These are phyloP conservation scores for Wickerhamiella siamensis DNA, from an alignment of 805 yeast species.

Conservation along the genomic window DNA sequence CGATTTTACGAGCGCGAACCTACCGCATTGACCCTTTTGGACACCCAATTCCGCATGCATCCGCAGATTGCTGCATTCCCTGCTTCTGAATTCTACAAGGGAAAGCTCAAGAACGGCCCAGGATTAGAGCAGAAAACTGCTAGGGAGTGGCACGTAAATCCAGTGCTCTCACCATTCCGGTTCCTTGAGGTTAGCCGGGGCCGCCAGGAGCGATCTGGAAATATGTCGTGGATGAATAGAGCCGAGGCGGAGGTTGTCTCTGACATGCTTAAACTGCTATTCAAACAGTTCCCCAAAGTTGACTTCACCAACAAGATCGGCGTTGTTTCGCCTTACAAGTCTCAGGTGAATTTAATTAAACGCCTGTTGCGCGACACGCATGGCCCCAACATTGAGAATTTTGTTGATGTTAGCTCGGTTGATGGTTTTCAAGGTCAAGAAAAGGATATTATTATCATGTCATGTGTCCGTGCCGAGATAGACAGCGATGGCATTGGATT, in stretches of 20 bases:
- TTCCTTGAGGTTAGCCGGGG: conserved; percentile 54
- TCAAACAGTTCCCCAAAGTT: conserved; percentile 32
- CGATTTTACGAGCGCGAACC: conserved; percentile 66
- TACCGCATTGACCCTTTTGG: conserved; percentile 51
- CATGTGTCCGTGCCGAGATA: conserved; percentile 66
- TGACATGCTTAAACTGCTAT: conserved; percentile 45
- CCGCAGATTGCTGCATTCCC: conserved; percentile 84
- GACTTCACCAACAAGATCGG: conserved; percentile 63
- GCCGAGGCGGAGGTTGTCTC: conserved; percentile 63
- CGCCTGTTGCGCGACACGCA: conserved; percentile 41
- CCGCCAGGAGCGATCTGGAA: conserved; percentile 38
- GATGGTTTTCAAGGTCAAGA: conserved; percentile 98
- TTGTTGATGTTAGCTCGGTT: conserved; percentile 81
- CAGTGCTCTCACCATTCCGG: conserved; percentile 54
- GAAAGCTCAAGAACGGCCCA: conserved; percentile 62
- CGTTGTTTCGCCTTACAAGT: conserved; percentile 87
- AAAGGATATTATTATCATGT: conserved; percentile 68
- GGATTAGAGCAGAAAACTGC: conserved; percentile 45
- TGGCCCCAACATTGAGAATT: conserved; percentile 48
- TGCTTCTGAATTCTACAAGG: conserved; percentile 63
- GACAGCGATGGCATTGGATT: conserved; percentile 62
- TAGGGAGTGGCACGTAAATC: conserved; percentile 58
- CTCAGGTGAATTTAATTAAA: conserved; percentile 53
- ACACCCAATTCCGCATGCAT: conserved; percentile 96
- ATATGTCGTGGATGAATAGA: conserved; percentile 57